phyloP scores from a whole-genome alignment of 2,329 filamentous ascomycete genomes.

The Colletotrichum graminicola region DNA sequence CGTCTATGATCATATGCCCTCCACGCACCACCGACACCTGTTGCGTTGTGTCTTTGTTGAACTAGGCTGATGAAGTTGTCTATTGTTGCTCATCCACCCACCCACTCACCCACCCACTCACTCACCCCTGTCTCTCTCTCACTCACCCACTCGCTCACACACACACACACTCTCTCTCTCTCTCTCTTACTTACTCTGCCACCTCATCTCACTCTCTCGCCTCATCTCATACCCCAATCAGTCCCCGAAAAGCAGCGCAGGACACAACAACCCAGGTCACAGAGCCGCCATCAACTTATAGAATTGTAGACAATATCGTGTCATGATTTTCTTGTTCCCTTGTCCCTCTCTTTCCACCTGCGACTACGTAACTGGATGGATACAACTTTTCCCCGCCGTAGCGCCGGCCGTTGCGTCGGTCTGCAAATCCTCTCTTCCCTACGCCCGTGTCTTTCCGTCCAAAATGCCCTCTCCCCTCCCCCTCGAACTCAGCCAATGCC shows the following conservation, averaged over 20 bases:
- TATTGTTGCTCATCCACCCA: too few relatives aligned
- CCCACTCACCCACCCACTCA: too few relatives aligned
- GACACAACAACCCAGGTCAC: not conserved
- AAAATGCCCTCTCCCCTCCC: not conserved
- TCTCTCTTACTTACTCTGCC: too few relatives aligned
- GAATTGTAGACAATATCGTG: slow-evolving; percentile 8
- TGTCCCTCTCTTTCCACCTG: not conserved
- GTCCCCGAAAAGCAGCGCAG: not conserved
- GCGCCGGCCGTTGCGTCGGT: not conserved
- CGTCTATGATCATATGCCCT: not conserved
- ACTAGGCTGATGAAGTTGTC: too few relatives aligned
- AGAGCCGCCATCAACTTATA: not conserved
- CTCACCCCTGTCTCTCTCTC: not conserved
- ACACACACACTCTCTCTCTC: too few relatives aligned
- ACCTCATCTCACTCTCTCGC: too few relatives aligned
- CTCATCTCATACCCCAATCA: not conserved
- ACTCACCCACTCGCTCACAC: not conserved
- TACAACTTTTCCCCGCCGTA: not conserved
- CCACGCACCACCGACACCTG: too few relatives aligned
- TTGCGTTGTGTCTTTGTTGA: too few relatives aligned
- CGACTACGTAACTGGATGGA: slow-evolving; percentile 8
- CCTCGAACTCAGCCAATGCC: not conserved
- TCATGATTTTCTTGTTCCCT: not conserved
- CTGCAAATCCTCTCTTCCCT: not conserved
- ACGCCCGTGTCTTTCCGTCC: not conserved